These are phyloP conservation scores for Ambrosiella beaveri DNA, from an alignment of 2,329 filamentous ascomycete genomes.

Conservation along the genomic window DNA sequence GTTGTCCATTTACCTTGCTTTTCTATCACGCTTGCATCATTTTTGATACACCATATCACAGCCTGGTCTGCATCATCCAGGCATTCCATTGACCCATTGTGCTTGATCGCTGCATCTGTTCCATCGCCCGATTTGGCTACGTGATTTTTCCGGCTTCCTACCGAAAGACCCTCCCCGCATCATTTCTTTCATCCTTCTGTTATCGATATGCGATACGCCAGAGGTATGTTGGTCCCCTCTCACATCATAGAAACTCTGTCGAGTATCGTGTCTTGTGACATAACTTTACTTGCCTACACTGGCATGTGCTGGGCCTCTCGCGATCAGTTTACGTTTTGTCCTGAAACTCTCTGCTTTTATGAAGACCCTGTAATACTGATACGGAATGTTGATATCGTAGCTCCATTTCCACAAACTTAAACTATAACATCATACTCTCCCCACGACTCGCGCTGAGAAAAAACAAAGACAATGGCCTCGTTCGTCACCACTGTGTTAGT, in stretches of 20 bases:
- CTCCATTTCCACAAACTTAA: not conserved
- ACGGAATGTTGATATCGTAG: not conserved
- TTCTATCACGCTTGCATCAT: not conserved
- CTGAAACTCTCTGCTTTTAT: not conserved
- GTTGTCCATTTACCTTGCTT: too few relatives aligned
- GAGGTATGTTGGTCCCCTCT: not conserved
- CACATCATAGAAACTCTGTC: not conserved
- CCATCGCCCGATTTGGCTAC: not conserved
- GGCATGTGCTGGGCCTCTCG: not conserved
- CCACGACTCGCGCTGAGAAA: not conserved
- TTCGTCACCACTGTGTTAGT: conserved; percentile 29
- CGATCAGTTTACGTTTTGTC: not conserved
- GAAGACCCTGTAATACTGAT: not conserved
- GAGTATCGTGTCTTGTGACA: not conserved
- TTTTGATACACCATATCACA: not conserved
- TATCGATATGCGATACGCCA: not conserved
- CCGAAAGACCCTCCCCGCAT: not conserved
- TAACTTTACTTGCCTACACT: not conserved
- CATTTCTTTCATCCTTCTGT: not conserved
- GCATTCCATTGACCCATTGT: not conserved
- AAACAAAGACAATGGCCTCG: conserved; percentile 21
- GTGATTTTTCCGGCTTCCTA: not conserved
- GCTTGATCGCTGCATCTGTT: not conserved
- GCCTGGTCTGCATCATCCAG: not conserved
- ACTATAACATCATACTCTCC: not conserved